Evolutionary conservation across 768 basidiomycete species (phyloP).

Genomic region (Lactarius evosmus): DNA sequence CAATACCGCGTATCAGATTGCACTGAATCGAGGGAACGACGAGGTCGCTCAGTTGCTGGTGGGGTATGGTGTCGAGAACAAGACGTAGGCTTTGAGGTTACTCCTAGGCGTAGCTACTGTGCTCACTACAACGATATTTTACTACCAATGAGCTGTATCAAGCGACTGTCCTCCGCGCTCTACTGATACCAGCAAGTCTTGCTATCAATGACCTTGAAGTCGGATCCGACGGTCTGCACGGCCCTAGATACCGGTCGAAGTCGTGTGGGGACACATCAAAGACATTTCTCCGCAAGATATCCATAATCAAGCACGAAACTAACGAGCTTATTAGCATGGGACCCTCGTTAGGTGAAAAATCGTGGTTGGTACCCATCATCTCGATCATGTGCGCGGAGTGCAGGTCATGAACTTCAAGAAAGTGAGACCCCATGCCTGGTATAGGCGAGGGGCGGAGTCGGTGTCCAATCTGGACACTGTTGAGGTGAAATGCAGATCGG

Average conservation of each 20-base stretch:
- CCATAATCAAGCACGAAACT: constrained; percentile 27
- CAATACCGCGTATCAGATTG: background rate
- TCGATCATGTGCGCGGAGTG: constrained; percentile 18
- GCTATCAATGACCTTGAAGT: constrained; percentile 17
- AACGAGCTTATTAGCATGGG: background rate
- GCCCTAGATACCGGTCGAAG: constrained; percentile 24
- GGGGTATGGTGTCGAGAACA: background rate
- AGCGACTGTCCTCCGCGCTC: background rate
- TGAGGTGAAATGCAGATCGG: constrained; percentile 22
- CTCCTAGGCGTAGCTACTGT: background rate
- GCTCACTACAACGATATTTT: background rate
- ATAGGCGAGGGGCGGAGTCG: constrained; percentile 11
- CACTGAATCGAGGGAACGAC: background rate
- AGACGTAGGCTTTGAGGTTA: background rate
- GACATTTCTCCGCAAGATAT: constrained; percentile 25
- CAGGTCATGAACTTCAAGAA: constrained; percentile 12
- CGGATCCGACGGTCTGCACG: constrained; percentile 20
- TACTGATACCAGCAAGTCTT: constrained; percentile 15
- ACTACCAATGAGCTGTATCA: background rate
- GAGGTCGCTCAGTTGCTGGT: background rate
- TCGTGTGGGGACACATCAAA: constrained; percentile 21
- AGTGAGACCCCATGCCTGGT: constrained; percentile 18
- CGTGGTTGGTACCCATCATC: constrained; percentile 20
- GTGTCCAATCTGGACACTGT: constrained; percentile 14
- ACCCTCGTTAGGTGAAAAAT: background rate